Evolutionary conservation across 371 early-diverging fungal genomes (phyloP), one percentile per base, ranked within the genome.

Genomic region (Scutellospora calospora): DNA sequence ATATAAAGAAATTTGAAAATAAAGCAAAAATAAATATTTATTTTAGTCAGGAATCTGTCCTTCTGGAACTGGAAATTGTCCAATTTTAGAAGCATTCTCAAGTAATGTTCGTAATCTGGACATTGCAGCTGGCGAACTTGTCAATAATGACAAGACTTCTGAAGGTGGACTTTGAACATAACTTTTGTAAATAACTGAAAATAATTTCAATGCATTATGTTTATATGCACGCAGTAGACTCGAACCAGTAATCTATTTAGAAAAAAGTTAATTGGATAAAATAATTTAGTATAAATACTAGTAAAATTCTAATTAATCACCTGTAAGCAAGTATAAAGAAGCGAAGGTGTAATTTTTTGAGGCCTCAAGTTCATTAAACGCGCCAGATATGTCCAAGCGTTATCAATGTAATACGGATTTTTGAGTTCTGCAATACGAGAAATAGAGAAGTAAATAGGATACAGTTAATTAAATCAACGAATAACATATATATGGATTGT

Each of bases 311-410:
- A 49, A 12, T 16, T 69, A 49, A 16, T 11, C 33, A 84, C 87
- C 83, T 95, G 92, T 33, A 97, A 73, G 62, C 95, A 93, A 5
- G 85, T 88, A 27, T 86, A 87, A 16, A 94, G 82, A 14, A 96
- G 83, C 31, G 88, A 81, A 2, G 96, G 92, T 0, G 95, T 94
- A 60, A 96, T 91, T 2, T 88, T 83, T 20, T 94, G 88, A 1
- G 95, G 94, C 27, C 91, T 89, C 87, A 93, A 83, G 77, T 96
- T 96, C 31, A 93, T 79, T 14, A 96, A 90, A 25, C 95, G 87
- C 0, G 96, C 96, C 96, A 89, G 27, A 20, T 60, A 95, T 5
- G 87, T 86, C 97, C 97, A 97, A 0, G 88, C 95, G 25, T 91
- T 83, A 8, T 87, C 84, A 3, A 97, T 86, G 0, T 90, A 88